Evolutionary conservation across 2,329 filamentous ascomycete genomes (phyloP).

Genomic region (Monosporascus sp.): DNA sequence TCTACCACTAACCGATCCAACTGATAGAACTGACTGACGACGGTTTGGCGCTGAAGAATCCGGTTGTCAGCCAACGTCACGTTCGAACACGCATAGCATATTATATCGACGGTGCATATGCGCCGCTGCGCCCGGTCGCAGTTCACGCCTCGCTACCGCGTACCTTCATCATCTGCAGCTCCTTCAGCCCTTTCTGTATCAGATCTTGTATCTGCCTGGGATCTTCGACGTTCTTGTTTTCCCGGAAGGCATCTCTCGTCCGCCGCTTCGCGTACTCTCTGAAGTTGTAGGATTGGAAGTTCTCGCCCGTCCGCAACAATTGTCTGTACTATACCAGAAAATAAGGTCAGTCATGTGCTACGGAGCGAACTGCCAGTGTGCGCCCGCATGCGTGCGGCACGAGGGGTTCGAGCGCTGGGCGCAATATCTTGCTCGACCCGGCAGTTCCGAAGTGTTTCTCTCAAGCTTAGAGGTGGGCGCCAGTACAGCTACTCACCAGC

Average conservation of each 20-base stretch:
- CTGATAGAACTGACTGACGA: slow-evolving; percentile 93
- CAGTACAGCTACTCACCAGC: slow-evolving; percentile 35
- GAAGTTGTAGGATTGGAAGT: slow-evolving; percentile 96
- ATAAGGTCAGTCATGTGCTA: no score
- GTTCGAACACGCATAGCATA: no score
- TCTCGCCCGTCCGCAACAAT: slow-evolving; percentile 74
- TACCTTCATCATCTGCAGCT: slow-evolving; percentile 89
- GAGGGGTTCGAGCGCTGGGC: background rate
- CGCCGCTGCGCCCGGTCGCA: background rate
- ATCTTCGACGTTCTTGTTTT: slow-evolving; percentile 69
- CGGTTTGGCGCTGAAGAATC: slow-evolving; percentile 73
- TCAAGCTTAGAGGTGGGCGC: no score
- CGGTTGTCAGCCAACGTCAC: background rate
- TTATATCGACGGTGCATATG: no score
- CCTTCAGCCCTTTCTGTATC: slow-evolving; percentile 80
- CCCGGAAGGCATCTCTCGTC: slow-evolving; percentile 84
- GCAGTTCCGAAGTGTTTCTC: background rate
- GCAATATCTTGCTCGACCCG: slow-evolving; percentile 7
- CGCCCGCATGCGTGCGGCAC: background rate
- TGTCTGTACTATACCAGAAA: slow-evolving; percentile 69
- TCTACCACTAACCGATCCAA: slow-evolving; percentile 89
- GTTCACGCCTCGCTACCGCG: slow-evolving; percentile 8
- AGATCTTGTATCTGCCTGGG: slow-evolving; percentile 76
- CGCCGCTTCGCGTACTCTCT: slow-evolving; percentile 90
- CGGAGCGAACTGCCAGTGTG: no score